These are phyloP conservation scores for Tritrichomonas foetus DNA, from an alignment of 208 protist species.

Conservation along the genomic window DNA sequence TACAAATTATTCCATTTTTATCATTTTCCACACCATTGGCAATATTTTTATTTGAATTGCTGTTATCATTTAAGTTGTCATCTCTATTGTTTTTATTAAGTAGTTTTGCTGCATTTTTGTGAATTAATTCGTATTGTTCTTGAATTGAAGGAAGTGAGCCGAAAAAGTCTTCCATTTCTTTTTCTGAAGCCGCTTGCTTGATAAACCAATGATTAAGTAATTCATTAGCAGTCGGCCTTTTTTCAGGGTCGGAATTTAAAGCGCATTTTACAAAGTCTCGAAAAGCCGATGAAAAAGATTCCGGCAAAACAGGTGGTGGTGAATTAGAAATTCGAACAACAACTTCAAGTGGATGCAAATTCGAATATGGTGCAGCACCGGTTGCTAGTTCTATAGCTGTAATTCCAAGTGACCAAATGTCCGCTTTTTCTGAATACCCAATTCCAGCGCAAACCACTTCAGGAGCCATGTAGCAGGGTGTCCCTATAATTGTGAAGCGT, in stretches of 20 bases:
- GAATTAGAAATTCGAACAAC: slow-evolving; percentile 28
- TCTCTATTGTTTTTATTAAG: no score
- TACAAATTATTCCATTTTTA: no score
- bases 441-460: slow-evolving; percentile 53
- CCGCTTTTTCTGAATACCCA: slow-evolving; percentile 56
- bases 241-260: not conserved
- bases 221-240: not conserved
- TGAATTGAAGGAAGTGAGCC: no score
- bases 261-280: not conserved
- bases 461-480: slow-evolving; percentile 63
- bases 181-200: slow-evolving; percentile 15
- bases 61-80: no score
- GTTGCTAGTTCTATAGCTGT: slow-evolving; percentile 61
- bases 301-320: not conserved
- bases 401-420: slow-evolving; percentile 66
- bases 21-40: no score
- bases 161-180: no score
- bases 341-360: slow-evolving; percentile 55
- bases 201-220: not conserved
- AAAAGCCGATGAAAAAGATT: not conserved
- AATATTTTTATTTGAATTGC: no score
- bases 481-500: slow-evolving; percentile 59
- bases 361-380: slow-evolving; percentile 49
- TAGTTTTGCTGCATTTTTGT: no score
- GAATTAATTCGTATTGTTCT: no score